Percentiles rank a stretch among this genome's conserved stretches.
These are phyloP conservation scores for Lumnitzera littorea DNA, from an alignment of 345 rosid species.

Conservation along the genomic window DNA sequence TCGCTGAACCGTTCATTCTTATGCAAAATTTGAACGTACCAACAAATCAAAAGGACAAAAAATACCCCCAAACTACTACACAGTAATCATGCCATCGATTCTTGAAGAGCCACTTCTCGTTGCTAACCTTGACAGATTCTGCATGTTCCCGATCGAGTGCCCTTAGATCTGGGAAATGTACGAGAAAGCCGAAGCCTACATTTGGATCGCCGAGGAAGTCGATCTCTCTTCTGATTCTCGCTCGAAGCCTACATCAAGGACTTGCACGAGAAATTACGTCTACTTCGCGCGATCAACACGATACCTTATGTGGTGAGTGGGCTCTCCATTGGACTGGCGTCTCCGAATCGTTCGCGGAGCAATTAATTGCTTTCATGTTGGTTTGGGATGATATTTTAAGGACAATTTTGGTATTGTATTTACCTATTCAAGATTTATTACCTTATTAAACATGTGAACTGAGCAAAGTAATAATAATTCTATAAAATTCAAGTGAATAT, in stretches of 20 bases:
- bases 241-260: slow-evolving; percentile 89
- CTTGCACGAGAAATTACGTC: slow-evolving; percentile 41
- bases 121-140: slow-evolving; percentile 68
- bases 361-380: slow-evolving; percentile 46
- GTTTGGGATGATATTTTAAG: too few relatives aligned
- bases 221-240: slow-evolving; percentile 79
- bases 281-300: slow-evolving; percentile 68
- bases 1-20: too few relatives aligned
- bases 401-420: too few relatives aligned
- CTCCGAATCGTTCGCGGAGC: slow-evolving; percentile 64
- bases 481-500: too few relatives aligned
- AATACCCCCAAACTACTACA: too few relatives aligned
- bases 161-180: slow-evolving; percentile 97
- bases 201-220: slow-evolving; percentile 98
- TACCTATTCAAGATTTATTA: too few relatives aligned
- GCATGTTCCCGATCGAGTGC: slow-evolving; percentile 91
- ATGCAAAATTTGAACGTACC: too few relatives aligned
- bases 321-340: slow-evolving; percentile 81
- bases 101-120: slow-evolving; percentile 83
- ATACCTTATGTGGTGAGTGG: slow-evolving; percentile 70
- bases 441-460: too few relatives aligned
- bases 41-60: too few relatives aligned
- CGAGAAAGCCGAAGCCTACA: slow-evolving; percentile 96
- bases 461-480: too few relatives aligned
- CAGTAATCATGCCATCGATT: slow-evolving; percentile 56